These are phyloP conservation scores for Phellopilus nigrolimitatus DNA, from an alignment of 1,284 basidiomycete species.

Conservation along the genomic window DNA sequence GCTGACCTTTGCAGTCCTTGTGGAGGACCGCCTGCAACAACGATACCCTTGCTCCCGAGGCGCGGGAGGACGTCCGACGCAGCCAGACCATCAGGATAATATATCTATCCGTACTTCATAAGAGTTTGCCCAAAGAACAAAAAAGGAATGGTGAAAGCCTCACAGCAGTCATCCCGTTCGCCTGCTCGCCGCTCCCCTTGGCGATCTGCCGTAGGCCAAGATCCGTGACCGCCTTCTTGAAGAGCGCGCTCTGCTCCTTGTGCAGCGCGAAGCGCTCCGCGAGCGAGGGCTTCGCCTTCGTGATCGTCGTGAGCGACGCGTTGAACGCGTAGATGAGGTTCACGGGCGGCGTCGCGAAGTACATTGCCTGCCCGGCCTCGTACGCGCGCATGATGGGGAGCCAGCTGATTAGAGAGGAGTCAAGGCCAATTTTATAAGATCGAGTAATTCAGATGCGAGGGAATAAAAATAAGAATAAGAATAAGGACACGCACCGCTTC, in stretches of 20 bases:
- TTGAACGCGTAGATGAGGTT: slow-evolving; percentile 93
- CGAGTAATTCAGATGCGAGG: slow-evolving; percentile 2
- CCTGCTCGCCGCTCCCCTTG: slow-evolving; percentile 61
- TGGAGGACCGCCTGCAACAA: slow-evolving; percentile 91
- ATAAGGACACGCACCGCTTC: slow-evolving; percentile 57
- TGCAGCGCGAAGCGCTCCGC: slow-evolving; percentile 81
- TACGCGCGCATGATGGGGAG: slow-evolving; percentile 92
- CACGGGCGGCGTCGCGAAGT: slow-evolving; percentile 94
- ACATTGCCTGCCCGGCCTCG: slow-evolving; percentile 66
- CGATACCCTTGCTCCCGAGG: slow-evolving; percentile 64
- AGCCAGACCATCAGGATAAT: slow-evolving; percentile 73
- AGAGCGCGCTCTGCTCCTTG: slow-evolving; percentile 61
- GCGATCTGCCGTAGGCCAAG: slow-evolving; percentile 75
- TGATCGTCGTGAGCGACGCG: slow-evolving; percentile 74
- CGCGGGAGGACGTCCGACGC: slow-evolving; percentile 74
- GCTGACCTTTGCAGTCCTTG: slow-evolving; percentile 75
- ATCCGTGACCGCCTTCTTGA: slow-evolving; percentile 67
- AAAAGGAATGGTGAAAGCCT: slow-evolving; percentile 24
- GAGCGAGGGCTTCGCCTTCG: slow-evolving; percentile 54
- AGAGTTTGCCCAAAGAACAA: slow-evolving; percentile 5
- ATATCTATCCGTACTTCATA: slow-evolving; percentile 40
- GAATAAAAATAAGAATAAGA: neutral
- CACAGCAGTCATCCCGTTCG: slow-evolving; percentile 91
- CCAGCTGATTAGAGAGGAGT: slow-evolving; percentile 65
- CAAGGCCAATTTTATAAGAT: slow-evolving; percentile 1